phyloP scores from a whole-genome alignment of 2,329 filamentous ascomycete species.

The Hawksworthiomyces lignivorus region DNA sequence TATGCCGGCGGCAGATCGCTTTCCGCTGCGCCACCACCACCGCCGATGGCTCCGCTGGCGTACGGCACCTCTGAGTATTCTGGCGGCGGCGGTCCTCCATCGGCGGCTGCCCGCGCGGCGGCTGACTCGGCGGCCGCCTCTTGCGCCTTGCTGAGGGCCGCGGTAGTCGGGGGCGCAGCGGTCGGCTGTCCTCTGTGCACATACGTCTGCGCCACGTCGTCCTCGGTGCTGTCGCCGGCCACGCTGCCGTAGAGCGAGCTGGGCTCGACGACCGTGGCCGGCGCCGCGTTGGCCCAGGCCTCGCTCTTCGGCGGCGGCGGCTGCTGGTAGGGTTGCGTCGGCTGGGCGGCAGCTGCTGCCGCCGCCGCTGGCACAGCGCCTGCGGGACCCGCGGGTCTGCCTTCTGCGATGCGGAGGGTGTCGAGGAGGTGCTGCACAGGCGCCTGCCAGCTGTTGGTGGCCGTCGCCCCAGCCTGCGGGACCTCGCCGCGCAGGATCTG shows the following conservation, averaged over 20 bases:
- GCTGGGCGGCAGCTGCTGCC: background rate
- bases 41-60: background rate
- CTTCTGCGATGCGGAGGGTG: conserved; percentile 29
- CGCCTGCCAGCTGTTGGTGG: conserved; percentile 24
- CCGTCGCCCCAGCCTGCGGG: too few species aligned
- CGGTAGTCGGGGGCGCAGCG: too few species aligned
- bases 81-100: conserved; percentile 17
- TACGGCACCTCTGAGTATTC: conserved; percentile 20
- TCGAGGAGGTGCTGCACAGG: conserved; percentile 26
- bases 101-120: conserved; percentile 17
- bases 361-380: background rate
- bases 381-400: conserved; percentile 14
- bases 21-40: background rate
- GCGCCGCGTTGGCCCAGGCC: conserved; percentile 6
- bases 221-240: background rate
- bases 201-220: conserved; percentile 11
- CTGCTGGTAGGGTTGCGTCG: background rate
- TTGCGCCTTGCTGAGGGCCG: conserved; percentile 13
- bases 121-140: conserved; percentile 17
- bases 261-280: conserved; percentile 4
- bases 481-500: conserved; percentile 42
- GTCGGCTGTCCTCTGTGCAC: too few species aligned
- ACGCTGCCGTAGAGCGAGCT: too few species aligned
- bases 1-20: conserved; percentile 24
- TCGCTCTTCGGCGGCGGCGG: background rate